Base-by-base conservation (phyloP, 345 rosid genomes). In the Eucalyptus tenuipes region DNA sequence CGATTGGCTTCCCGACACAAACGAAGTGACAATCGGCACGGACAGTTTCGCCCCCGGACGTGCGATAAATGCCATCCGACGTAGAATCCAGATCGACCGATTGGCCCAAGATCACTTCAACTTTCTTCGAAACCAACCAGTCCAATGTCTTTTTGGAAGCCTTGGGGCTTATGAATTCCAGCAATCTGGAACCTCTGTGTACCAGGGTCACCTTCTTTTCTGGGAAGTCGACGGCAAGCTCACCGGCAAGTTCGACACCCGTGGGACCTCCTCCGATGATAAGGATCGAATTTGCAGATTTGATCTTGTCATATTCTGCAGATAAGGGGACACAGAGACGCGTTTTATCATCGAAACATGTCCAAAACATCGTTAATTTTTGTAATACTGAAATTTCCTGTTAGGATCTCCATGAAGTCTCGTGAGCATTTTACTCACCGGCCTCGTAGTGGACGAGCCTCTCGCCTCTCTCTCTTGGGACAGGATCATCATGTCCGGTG, bases 241-340 rank as follows among this genome's bases (percentile, higher is more conserved):
- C 99, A 18, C 95, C 99, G 22, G 98, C 99, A 88, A 97, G 96
- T 93, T 97, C 99, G 45, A 97, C 99, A 61, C 99, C 99, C 49
- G 96, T 91, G 2, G 99, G 99, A 88, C 99, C 99, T 79, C 99
- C 99, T 90, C 99, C 99, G 80, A 97, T 91, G 33, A 96, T 95
- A 91, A 97, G 90, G 91, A 97, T 91, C 33, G 98, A 97, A 59
- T 31, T 85, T 44, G 99, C 95, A 75, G 99, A 89, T 89, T 91
- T 92, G 29, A 97, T 96, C 95, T 96, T 96, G 81, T 96, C 94
- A 90, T 91, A 91, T 59, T 96, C 99, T 97, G 94, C 88, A 90
- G 44, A 88, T 37, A 20, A 75, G 1, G 10, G 42, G 45, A 27
- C 82, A 20, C 82, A 37, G 14, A 75, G 45, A 37, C 8, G 2